Evolutionary conservation across 306 rosid species (phyloP), one percentile per base, ranked within the genome.

Genomic region (Pyrus communis): DNA sequence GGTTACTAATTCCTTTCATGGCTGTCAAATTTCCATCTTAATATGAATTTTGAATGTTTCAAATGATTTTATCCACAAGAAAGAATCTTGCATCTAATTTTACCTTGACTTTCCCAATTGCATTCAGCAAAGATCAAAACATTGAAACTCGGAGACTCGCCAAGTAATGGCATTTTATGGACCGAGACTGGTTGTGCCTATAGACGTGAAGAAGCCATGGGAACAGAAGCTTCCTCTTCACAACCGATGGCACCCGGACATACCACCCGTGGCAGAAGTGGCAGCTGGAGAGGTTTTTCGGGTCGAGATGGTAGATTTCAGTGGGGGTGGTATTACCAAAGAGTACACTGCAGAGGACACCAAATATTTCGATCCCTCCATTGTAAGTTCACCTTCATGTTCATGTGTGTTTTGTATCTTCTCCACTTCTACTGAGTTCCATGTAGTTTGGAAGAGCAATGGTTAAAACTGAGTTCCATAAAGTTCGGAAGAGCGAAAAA

Each of bases 271-370:
- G 60, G 86, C 87, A 7, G 87, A 88, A 74, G 87, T 77, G 57
- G 27, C 78, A 9, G 81, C 70, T 2, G 89, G 82, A 51, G 78
- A 89, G 73, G 63, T 91, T 43, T 91, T 93, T 74, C 89, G 95
- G 67, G 85, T 93, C 35, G 97, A 91, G 79, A 91, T 89, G 97
- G 83, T 88, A 35, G 98, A 91, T 51, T 93, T 96, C 87, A 93
- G 96, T 4, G 96, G 91, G 30, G 92, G 96, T 55, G 85, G 87
- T 74, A 82, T 89, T 61, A 89, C 92, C 17, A 66, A 83, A 4
- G 79, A 80, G 33, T 70, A 59, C 69, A 72, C 96, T 42, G 90
- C 88, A 1, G 57, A 83, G 33, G 96, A 91, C 52, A 85, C 84
- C 89, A 87, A 89, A 65, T 69, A 80, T 23, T 77, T 81, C 23